phyloP scores from a whole-genome alignment of 1,284 basidiomycete genomes.

The Rhodotorula mucilaginosa region DNA sequence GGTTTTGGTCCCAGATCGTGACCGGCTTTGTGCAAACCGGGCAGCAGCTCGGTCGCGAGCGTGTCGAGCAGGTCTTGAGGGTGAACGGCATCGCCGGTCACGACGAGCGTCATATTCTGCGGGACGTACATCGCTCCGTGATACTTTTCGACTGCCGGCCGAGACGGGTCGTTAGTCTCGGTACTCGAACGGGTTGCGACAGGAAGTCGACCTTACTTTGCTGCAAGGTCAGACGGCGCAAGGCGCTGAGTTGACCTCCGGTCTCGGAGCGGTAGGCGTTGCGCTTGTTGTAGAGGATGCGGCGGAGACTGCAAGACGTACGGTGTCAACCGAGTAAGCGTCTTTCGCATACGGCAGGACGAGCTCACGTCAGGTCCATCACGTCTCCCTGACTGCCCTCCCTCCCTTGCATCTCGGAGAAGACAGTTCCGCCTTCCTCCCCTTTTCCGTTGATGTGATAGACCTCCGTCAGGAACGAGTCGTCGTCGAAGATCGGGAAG shows the following conservation, averaged over 20 bases:
- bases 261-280: slow-evolving; percentile 96
- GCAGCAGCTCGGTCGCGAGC: slow-evolving; percentile 76
- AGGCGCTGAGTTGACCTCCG: slow-evolving; percentile 87
- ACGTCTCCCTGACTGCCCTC: slow-evolving; percentile 69
- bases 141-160: slow-evolving; percentile 71
- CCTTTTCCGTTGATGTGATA: slow-evolving; percentile 78
- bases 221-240: slow-evolving; percentile 80
- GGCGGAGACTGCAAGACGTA: slow-evolving; percentile 61
- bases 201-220: slow-evolving; percentile 63
- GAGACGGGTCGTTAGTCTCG: no score
- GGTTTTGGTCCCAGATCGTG: slow-evolving; percentile 64
- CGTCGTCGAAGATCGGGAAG: slow-evolving; percentile 75
- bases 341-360: slow-evolving; percentile 53
- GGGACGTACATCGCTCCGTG: slow-evolving; percentile 90
- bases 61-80: slow-evolving; percentile 60
- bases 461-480: slow-evolving; percentile 88
- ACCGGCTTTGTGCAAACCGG: slow-evolving; percentile 67
- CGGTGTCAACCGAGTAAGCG: slow-evolving; percentile 15
- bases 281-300: slow-evolving; percentile 70
- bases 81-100: slow-evolving; percentile 53
- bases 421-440: slow-evolving; percentile 79
- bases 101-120: slow-evolving; percentile 81
- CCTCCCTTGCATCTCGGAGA: slow-evolving; percentile 80
- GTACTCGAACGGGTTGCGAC: no score
- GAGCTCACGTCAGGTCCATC: slow-evolving; percentile 80